A percentile compares a stretch with the other conserved stretches of the same genome.
Conservation (phyloP, 768 basidiomycete genomes). For the Dictyophora rubrovolvata region DNA sequence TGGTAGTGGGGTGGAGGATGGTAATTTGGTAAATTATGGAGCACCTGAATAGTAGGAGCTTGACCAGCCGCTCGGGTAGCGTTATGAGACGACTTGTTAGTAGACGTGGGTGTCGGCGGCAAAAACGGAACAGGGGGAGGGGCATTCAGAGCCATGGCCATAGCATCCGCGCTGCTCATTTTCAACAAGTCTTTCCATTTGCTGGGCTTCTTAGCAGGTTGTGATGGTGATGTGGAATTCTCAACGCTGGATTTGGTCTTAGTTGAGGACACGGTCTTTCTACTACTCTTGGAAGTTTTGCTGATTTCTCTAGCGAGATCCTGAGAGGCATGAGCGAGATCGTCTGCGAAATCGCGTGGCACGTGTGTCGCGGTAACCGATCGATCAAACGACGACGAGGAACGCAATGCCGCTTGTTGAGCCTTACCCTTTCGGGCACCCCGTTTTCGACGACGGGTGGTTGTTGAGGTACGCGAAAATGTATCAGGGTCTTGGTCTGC, state of each 20-base stretch:
- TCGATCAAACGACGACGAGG: conserved; percentile 12
- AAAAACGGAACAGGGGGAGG: conserved; percentile 6
- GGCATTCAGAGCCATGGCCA: conserved; percentile 2
- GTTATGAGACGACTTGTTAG: not conserved
- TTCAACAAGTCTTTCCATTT: conserved; percentile 78
- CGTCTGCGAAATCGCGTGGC: conserved; percentile 49
- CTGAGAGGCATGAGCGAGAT: conserved; percentile 73
- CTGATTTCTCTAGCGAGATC: conserved; percentile 78
- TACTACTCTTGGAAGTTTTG: conserved; percentile 28
- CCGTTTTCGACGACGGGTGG: conserved; percentile 71
- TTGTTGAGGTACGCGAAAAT: conserved; percentile 55
- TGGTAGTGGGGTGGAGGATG: not conserved
- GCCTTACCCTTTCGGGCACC: conserved; percentile 80
- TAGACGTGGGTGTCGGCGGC: not conserved
- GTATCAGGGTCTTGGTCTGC: conserved; percentile 23
- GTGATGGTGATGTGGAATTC: conserved; percentile 12
- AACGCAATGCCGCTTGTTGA: conserved; percentile 23
- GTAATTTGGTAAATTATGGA: not conserved
- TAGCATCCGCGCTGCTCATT: conserved; percentile 31
- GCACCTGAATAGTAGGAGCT: not conserved
- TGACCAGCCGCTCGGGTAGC: not conserved
- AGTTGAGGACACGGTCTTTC: not conserved
- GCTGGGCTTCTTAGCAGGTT: conserved; percentile 61
- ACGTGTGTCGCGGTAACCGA: conserved; percentile 12
- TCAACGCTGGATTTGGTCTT: not conserved